These are phyloP conservation scores for Tolypocladium amazonense DNA, from an alignment of 2,329 filamentous ascomycete species.

Conservation along the genomic window DNA sequence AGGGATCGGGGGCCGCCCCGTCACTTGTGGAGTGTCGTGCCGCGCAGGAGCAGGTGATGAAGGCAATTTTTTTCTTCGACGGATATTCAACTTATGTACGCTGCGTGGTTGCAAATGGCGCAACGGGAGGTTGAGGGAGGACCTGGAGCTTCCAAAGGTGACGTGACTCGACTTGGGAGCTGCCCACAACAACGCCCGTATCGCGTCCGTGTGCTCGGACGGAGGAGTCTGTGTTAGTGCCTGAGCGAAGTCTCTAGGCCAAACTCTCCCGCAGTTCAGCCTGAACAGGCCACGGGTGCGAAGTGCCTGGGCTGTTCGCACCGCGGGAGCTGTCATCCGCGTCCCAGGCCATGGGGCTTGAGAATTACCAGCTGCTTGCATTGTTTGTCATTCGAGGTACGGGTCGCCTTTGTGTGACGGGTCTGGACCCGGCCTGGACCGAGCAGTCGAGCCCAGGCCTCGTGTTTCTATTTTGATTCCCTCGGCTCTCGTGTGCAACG, in stretches of 20 bases:
- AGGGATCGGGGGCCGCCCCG: not conserved
- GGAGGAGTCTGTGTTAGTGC: not conserved
- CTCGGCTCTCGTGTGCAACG: not conserved
- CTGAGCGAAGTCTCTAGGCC: not conserved
- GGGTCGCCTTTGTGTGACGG: not conserved
- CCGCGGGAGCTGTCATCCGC: not conserved
- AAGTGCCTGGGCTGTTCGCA: not conserved
- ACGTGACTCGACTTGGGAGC: not conserved
- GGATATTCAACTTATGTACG: no score
- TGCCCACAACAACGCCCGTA: not conserved
- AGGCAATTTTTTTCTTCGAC: not conserved
- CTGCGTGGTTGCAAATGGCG: not conserved
- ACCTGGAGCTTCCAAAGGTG: not conserved
- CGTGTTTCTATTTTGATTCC: not conserved
- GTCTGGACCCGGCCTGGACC: not conserved
- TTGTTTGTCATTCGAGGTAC: not conserved
- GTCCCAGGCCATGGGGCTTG: not conserved
- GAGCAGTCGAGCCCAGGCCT: not conserved
- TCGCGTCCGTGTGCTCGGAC: not conserved
- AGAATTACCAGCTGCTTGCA: not conserved
- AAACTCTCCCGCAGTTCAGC: not conserved
- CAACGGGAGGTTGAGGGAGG: not conserved
- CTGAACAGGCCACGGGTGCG: no score
- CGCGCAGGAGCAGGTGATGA: not conserved
- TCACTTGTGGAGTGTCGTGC: not conserved